A percentile compares a stretch with the other conserved stretches of the same genome.
These are phyloP conservation scores for carrot (Daucus carota) DNA, from an alignment of 129 eudicot genomes.

Conservation along the genomic window DH1_v3.0 NC_030385.2:47500001-47500500, in stretches of 20 bases:
- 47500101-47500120: conserved; percentile 10
- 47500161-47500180: neutral
- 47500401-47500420: too few relatives aligned
- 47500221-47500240: neutral
- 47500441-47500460: too few relatives aligned
- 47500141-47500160: neutral
- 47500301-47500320: neutral
- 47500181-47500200: neutral
- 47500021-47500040: neutral
- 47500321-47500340: neutral
- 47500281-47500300: neutral
- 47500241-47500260: neutral
- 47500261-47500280: neutral
- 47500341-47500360: neutral
- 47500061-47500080: neutral
- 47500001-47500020: neutral
- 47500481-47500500: too few relatives aligned
- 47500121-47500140: conserved; percentile 3
- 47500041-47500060: neutral
- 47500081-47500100: too few relatives aligned
- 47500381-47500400: too few relatives aligned
- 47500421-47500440: too few relatives aligned
- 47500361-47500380: too few relatives aligned
- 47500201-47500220: neutral
- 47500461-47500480: too few relatives aligned